Conservation (phyloP, 1,284 basidiomycete genomes). For the Leccinum variabile region DNA sequence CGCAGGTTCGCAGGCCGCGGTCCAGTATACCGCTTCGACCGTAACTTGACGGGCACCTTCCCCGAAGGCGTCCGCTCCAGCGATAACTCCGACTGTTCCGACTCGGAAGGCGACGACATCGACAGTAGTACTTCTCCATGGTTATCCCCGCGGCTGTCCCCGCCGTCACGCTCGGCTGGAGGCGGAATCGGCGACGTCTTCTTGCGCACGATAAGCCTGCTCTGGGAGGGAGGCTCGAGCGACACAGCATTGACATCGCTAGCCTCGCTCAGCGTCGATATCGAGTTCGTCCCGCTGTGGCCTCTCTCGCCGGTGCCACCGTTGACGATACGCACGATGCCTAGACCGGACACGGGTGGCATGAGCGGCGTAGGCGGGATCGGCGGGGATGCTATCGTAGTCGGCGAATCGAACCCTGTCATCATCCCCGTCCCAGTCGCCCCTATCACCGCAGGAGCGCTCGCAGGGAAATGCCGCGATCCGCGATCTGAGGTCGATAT, state of each 20-base stretch:
- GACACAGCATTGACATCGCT: slow-evolving; percentile 16
- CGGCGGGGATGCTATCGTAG: slow-evolving; percentile 43
- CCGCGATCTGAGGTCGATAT: slow-evolving; percentile 24
- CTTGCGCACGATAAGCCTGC: slow-evolving; percentile 37
- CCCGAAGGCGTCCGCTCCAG: slow-evolving; percentile 35
- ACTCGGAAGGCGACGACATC: slow-evolving; percentile 13
- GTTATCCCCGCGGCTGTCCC: neutral
- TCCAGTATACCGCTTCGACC: slow-evolving; percentile 48
- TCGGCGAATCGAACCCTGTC: slow-evolving; percentile 41
- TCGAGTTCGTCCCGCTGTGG: slow-evolving; percentile 33
- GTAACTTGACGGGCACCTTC: slow-evolving; percentile 40
- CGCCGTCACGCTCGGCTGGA: slow-evolving; percentile 5
- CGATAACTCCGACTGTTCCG: slow-evolving; percentile 45
- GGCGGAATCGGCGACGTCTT: slow-evolving; percentile 38
- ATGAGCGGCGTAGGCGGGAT: slow-evolving; percentile 42
- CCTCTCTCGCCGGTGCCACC: slow-evolving; percentile 6
- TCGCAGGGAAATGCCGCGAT: slow-evolving; percentile 30
- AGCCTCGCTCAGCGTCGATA: slow-evolving; percentile 39
- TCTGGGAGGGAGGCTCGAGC: slow-evolving; percentile 34
- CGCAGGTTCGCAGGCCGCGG: slow-evolving; percentile 48
- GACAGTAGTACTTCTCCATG: slow-evolving; percentile 9
- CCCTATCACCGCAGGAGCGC: neutral
- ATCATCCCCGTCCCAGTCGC: neutral
- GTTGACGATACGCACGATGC: slow-evolving; percentile 22
- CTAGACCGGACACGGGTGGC: slow-evolving; percentile 7